Percentiles rank a stretch among this genome's conserved stretches.
phyloP scores from a whole-genome alignment of 106 monocot genomes.

The Dactylorhiza incarnata region DNA sequence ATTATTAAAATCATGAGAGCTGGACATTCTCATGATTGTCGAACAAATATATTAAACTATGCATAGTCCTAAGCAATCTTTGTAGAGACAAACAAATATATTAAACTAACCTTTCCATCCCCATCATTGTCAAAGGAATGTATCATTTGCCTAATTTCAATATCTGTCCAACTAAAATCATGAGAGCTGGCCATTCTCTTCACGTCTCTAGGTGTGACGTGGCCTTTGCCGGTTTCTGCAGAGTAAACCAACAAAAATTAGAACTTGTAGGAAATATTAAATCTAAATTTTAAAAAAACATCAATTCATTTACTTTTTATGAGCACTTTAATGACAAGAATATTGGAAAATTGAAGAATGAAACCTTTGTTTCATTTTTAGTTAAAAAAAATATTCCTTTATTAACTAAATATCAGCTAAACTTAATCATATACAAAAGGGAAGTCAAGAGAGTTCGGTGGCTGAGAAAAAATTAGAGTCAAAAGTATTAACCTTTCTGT shows the following conservation, averaged over 20 bases:
- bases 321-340: background rate
- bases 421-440: background rate
- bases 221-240: conserved; percentile 66
- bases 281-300: background rate
- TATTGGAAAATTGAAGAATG: background rate
- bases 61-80: background rate
- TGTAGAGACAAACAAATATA: background rate
- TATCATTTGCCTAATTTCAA: conserved; percentile 72
- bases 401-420: too few species aligned
- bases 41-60: too few species aligned
- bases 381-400: background rate
- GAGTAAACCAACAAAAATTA: conserved; percentile 1
- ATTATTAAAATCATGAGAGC: too few species aligned
- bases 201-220: conserved; percentile 52
- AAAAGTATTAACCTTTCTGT: too few species aligned
- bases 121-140: conserved; percentile 59
- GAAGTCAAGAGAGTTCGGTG: background rate
- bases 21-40: too few species aligned
- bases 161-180: conserved; percentile 79
- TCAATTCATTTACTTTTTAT: background rate
- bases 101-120: conserved; percentile 59
- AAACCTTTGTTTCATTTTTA: background rate
- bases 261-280: background rate
- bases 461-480: too few species aligned
- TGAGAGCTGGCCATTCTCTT: conserved; percentile 53